Evolutionary conservation across 1,284 basidiomycete genomes (phyloP), one percentile per base, ranked within the genome.

Genomic region (Neonothopanus nambi): DNA sequence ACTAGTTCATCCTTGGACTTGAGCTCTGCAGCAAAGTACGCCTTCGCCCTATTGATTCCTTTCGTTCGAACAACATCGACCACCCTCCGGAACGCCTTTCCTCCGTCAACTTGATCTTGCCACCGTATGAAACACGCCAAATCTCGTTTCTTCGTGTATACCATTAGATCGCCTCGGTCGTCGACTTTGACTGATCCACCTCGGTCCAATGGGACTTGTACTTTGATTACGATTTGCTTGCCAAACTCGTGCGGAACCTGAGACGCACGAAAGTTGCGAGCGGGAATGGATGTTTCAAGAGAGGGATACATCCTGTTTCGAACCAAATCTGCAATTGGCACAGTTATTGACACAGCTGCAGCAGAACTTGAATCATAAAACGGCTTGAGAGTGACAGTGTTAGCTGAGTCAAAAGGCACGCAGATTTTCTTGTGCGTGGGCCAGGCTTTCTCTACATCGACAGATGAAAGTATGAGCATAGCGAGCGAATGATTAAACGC

Each of bases 21-120:
- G 57, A 84, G 53, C 60, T 80, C 77, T 0, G 81, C 81, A 2
- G 74, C 67, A 52, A 84, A 82, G 60, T 83, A 84, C 0, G 76
- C 82, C 63, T 82, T 84, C n/a, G 66, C 62, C 0, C 76, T 75
- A 3, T 67, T 67, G 3, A 77, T 69, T 3, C 79, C 79, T 41
- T 73, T 70, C 12, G 59, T 60, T 36, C 64, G 63, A n/a, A 84
- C 67, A 3, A 69, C 61, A 21, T 69, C 55, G 30, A 61, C 53
- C 36, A 83, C 47, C 18, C 64, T 57, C 49, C 78, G 72, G 54
- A 79, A 84, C 1, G 61, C 73, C 0, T 49, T 55, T 4, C 33
- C 44, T 4, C 26, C 46, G 21, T 18, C 46, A 13, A 69, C 63
- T 23, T 68, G 65, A 28, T 77, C 75, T 1, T 48, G 44, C 13